Evolutionary conservation across 139 green algal species (phyloP).

Genomic region (Chlamydomonas sp.): DNA sequence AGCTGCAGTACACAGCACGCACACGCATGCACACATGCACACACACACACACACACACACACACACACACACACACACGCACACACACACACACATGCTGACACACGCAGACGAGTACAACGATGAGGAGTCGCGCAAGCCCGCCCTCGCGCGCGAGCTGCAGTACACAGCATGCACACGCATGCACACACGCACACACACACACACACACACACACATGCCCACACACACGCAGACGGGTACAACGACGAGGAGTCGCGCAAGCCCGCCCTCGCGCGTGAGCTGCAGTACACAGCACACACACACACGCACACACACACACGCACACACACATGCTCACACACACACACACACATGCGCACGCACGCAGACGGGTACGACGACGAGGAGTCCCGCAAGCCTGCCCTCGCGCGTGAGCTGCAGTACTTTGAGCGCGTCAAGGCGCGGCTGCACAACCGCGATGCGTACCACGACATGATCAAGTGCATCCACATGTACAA

Average conservation of each 20-base stretch:
- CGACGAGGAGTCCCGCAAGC: too few species aligned
- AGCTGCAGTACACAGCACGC: conserved; percentile 16
- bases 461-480: conserved; percentile 91
- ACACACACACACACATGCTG: conserved; percentile 11
- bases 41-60: conserved; percentile 13
- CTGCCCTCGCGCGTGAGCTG: conserved; percentile 9
- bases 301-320: conserved; percentile 3
- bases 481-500: conserved; percentile 93
- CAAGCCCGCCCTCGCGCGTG: not conserved
- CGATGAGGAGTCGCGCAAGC: too few species aligned
- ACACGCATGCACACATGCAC: not conserved
- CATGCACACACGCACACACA: conserved; percentile 6
- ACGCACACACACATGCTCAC: conserved; percentile 7
- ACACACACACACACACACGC: conserved; percentile 13
- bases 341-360: conserved; percentile 9
- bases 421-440: conserved; percentile 52
- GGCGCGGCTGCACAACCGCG: conserved; percentile 56
- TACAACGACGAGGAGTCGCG: too few species aligned
- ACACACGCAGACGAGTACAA: not conserved
- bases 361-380: not conserved
- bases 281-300: conserved; percentile 15
- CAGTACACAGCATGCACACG: conserved; percentile 12
- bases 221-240: conserved; percentile 3
- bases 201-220: conserved; percentile 10
- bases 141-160: not conserved